Base-by-base conservation (phyloP, 495 filamentous ascomycete species). In the Podospora anserina region DNA sequence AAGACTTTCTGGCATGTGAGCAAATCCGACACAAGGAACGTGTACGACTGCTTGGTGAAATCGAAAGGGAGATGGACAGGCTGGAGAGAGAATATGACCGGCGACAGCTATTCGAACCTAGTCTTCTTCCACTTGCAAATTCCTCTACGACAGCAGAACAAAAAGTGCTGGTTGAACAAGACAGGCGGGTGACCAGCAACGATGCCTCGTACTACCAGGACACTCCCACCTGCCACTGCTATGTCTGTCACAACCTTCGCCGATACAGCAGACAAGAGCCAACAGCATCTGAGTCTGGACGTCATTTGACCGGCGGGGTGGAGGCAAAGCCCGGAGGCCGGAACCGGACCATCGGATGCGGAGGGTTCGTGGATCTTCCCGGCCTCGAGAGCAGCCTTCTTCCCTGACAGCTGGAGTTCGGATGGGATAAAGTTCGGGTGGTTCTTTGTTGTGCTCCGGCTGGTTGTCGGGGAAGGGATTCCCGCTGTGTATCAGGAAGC, bases 1-100 rank as follows among this genome's bases (percentile, higher is more conserved):
- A 66, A 15, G 60, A 61, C 55, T n/a, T 70, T 9, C 5, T 67
- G 27, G 65, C 66, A 0, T 60, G 64, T 5, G 59, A 65, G 53
- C 60, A 49, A n/a, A 53, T 61, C 54, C 58, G 61, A 44, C 23
- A 65, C 23, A 34, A 64, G n/a, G 55, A 58, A 26, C 19, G 55
- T 18, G 23, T 58, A 23, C n/a, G 23, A 20, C 55, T 58, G n/a
- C 23, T 58, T 19, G 55, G 55, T 5, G 18, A 20, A 58, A 58
- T 58, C 18, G 60, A 67, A 18, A 61, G 61, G 3, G 30, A 55
- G 18, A 60, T 64, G 20, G 44, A 67, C n/a, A 16, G 16, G 32
- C 20, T 23, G 55, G 28, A 67, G 56, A 54, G 55, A 6, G 9
- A 64, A 28, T 49, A 49, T 49, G 39, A 58, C 55, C 5, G 55